Evolutionary conservation across 495 filamentous ascomycete species (phyloP).

Genomic region (Podospora australis): DNA sequence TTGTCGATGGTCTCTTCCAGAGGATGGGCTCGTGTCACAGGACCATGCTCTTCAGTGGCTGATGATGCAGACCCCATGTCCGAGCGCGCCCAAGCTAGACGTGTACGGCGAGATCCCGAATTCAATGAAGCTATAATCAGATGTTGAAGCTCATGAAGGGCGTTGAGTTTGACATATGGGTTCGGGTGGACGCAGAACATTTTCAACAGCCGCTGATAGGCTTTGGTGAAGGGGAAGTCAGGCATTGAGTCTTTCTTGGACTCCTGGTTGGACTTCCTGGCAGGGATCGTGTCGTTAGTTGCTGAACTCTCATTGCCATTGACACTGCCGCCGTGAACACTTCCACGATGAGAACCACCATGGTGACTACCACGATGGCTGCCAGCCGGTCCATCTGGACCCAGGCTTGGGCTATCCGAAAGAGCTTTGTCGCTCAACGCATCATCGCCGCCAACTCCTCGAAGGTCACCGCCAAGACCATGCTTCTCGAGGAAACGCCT

Average conservation of each 20-base stretch:
- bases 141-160: constrained; percentile 74
- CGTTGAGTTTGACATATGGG: constrained; percentile 77
- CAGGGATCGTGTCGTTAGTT: constrained; percentile 36
- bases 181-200: constrained; percentile 90
- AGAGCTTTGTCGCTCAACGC: constrained; percentile 22
- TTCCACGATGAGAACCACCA: constrained; percentile 18
- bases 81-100: constrained; percentile 31
- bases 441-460: constrained; percentile 33
- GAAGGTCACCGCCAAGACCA: constrained; percentile 47
- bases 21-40: constrained; percentile 29
- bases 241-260: constrained; percentile 37
- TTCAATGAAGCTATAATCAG: constrained; percentile 72
- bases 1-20: constrained; percentile 63
- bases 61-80: constrained; percentile 29
- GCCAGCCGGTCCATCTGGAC: constrained; percentile 24
- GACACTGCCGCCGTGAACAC: constrained; percentile 23
- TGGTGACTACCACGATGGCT: constrained; percentile 18
- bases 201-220: constrained; percentile 72
- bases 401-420: constrained; percentile 25
- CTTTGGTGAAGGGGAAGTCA: constrained; percentile 64
- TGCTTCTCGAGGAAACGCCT: constrained; percentile 54
- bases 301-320: constrained; percentile 36
- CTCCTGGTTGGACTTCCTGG: constrained; percentile 25
- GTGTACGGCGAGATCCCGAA: constrained; percentile 31
- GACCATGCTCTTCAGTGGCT: constrained; percentile 24